Evolutionary conservation across 176 grass and related monocot genomes (phyloP).

Genomic region (Bolboschoenus planiculmis): DNA sequence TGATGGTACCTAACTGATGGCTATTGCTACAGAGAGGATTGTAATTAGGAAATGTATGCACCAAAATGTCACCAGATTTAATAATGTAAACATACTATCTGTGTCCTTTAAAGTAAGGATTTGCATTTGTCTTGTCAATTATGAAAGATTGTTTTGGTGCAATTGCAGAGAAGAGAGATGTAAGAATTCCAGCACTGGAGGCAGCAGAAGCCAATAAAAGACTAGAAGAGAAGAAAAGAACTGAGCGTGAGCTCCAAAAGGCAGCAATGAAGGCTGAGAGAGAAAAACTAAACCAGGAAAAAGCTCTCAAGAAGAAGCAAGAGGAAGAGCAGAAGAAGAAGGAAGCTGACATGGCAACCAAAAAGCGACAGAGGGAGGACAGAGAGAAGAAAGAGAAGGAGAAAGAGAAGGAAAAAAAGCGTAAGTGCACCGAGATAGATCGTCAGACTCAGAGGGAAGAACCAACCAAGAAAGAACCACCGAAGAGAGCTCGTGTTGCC

Average conservation of each 20-base stretch:
- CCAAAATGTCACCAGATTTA: neutral
- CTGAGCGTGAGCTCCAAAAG: constrained; percentile 71
- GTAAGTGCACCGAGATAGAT: constrained; percentile 32
- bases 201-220: constrained; percentile 82
- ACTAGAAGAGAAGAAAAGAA: constrained; percentile 81
- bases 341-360: constrained; percentile 45
- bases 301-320: constrained; percentile 65
- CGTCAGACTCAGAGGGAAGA: constrained; percentile 22
- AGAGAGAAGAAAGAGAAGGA: constrained; percentile 47
- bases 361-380: constrained; percentile 69
- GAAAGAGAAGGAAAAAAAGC: constrained; percentile 40
- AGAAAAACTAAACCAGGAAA: constrained; percentile 67
- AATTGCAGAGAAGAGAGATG: constrained; percentile 75
- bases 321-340: constrained; percentile 60
- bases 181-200: constrained; percentile 87
- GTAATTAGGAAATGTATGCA: neutral
- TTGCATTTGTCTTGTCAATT: neutral
- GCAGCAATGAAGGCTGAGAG: constrained; percentile 65
- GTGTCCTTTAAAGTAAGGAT: neutral
- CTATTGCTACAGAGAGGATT: neutral
- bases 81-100: neutral
- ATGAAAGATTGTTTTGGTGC: neutral
- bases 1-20: neutral
- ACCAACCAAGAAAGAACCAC: constrained; percentile 24
- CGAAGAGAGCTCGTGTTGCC: constrained; percentile 20